These are phyloP conservation scores for Zoysia pacifica DNA, from an alignment of 176 grass and related monocot genomes.

Conservation along the genomic window DNA sequence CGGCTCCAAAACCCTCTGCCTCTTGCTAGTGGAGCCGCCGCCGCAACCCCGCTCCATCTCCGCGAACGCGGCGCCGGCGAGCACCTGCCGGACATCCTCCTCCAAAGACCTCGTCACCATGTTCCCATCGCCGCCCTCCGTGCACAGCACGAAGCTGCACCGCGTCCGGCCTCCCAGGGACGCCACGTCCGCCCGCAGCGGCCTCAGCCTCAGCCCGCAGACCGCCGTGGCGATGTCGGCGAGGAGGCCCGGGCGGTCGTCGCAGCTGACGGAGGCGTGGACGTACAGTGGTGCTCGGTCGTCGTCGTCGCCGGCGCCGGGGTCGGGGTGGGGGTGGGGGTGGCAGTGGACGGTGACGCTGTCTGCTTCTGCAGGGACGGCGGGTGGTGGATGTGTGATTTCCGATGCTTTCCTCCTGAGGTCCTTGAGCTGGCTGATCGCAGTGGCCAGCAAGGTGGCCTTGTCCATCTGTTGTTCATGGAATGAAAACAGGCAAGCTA, in stretches of 20 bases:
- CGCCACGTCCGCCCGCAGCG: conserved; percentile 32
- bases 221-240: conserved; percentile 32
- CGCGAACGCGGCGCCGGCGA: conserved; percentile 39
- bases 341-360: conserved; percentile 25
- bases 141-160: conserved; percentile 35
- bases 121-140: not conserved
- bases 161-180: conserved; percentile 42
- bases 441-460: conserved; percentile 40
- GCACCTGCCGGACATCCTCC: conserved; percentile 35
- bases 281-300: not conserved
- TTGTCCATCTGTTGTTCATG: conserved; percentile 51
- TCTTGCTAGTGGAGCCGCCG: conserved; percentile 27
- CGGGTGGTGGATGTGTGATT: not conserved
- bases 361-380: conserved; percentile 38
- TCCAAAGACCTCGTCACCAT: not conserved
- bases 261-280: conserved; percentile 46
- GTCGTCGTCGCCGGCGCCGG: not conserved
- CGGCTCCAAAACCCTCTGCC: conserved; percentile 37
- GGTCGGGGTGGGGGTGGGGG: not conserved
- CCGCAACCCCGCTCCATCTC: conserved; percentile 28
- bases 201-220: conserved; percentile 38
- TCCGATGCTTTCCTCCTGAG: conserved; percentile 43
- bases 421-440: conserved; percentile 38
- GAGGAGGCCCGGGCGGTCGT: conserved; percentile 49
- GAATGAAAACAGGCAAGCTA: too few species aligned